phyloP scores from a whole-genome alignment of 768 basidiomycete genomes.

The Macrocybe gigantea region DNA sequence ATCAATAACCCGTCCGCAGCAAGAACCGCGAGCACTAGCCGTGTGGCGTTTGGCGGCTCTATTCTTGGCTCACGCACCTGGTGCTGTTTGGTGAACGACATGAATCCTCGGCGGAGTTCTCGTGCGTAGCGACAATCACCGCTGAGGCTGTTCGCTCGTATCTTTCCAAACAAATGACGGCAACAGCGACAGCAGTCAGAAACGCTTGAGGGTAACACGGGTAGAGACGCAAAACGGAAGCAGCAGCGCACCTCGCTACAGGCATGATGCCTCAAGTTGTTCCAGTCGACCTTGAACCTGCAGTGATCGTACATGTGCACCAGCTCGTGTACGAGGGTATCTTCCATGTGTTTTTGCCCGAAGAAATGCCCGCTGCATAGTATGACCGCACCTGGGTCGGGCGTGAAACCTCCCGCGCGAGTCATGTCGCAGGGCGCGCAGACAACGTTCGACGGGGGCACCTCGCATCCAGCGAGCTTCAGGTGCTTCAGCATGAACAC shows the following conservation, averaged over 20 bases:
- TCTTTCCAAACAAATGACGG: conserved; percentile 40
- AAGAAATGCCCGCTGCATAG: conserved; percentile 84
- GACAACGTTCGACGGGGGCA: conserved; percentile 67
- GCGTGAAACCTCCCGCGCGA: conserved; percentile 77
- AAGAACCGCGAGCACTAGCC: not conserved
- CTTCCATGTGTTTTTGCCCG: conserved; percentile 84
- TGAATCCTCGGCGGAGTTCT: conserved; percentile 73
- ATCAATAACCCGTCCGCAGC: not conserved
- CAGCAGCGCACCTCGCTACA: conserved; percentile 83
- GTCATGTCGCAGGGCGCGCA: conserved; percentile 77
- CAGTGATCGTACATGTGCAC: conserved; percentile 95
- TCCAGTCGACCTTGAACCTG: conserved; percentile 91
- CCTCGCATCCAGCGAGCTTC: conserved; percentile 63
- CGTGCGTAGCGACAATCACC: conserved; percentile 88
- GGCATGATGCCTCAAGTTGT: conserved; percentile 86
- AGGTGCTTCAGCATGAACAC: conserved; percentile 92
- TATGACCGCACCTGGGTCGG: conserved; percentile 71
- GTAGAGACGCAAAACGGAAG: not conserved
- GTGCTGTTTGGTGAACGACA: conserved; percentile 88
- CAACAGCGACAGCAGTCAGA: not conserved
- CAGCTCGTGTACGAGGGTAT: conserved; percentile 90
- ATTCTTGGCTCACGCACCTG: conserved; percentile 47
- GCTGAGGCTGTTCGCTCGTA: conserved; percentile 89
- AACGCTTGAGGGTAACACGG: not conserved
- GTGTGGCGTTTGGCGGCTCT: no score